Base-by-base conservation (phyloP, 345 rosid species). In the Capsella bursapastoris region DNA sequence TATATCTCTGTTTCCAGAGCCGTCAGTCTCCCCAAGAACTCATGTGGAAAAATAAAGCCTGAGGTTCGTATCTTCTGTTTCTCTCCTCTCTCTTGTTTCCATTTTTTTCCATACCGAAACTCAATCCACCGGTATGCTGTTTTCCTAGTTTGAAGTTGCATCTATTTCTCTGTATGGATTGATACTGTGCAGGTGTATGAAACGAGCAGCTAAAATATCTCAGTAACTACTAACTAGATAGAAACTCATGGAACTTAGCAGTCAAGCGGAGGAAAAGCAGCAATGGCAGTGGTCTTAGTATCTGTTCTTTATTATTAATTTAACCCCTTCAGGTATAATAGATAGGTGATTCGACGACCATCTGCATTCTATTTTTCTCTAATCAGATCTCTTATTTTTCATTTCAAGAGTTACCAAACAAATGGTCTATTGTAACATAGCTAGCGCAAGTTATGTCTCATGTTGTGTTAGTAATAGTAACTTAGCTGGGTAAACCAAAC, bases 41-140 rank as follows among this genome's bases (percentile, higher is more conserved):
- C 86, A 82, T 81, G 86, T 86, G 93, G 99, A 92, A 86, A 81
- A 85, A 84, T 57, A 92, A 87, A 76, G 85, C 86, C 77, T 71
- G 89, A 86, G 95, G 93, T 91, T 81, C 65, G 53, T 57, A 68
- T 70, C 29, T 35, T 57, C 47, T 62, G 45, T 13, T 64, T 51
- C 32, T 67, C 59, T 57, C 51, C 32, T 75, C 49, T 70, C 25
- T 64, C 50, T 65, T 57, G 10, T 57, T 35, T 18, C 37, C 37
- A 34, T 40, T 40, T 77, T 27, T 70, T 37, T 29, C 51, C 60
- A 6, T 59, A 40, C 16, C 13, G 3, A 62, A 69, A 45, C 48
- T 43, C 43, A 62, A 55, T 57, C 59, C 9, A 25, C 48, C 37
- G 60, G 32, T 52, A 31, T 51, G 68, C 35, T 31, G 56, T 10